A percentile compares a stretch with the other conserved stretches of the same genome.
These are phyloP conservation scores for Yamadazyma kitorensis DNA, from an alignment of 805 yeast species.

Conservation along the genomic window DNA sequence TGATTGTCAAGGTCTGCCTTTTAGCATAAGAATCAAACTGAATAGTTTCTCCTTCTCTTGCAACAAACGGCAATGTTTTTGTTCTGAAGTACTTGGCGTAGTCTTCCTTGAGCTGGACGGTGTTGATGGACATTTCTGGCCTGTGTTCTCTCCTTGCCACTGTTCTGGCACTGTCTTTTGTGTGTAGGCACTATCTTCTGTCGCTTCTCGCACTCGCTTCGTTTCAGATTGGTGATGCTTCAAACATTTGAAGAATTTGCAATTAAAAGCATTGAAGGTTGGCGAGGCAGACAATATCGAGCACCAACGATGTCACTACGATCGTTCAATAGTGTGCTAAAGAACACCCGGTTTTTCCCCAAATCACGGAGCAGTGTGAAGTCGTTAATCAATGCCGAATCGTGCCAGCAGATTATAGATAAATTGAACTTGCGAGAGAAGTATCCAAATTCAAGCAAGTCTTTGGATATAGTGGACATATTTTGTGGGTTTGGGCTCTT, in stretches of 20 bases:
- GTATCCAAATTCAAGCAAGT: slow-evolving; percentile 31
- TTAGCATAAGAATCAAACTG: slow-evolving; percentile 12
- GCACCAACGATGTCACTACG: slow-evolving; percentile 3
- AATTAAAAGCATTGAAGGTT: no score
- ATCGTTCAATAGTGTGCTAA: slow-evolving; percentile 27
- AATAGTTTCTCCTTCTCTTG: slow-evolving; percentile 18
- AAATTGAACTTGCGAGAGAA: slow-evolving; percentile 40
- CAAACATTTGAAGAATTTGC: no score
- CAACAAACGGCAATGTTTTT: slow-evolving; percentile 16
- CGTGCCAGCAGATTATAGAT: slow-evolving; percentile 42
- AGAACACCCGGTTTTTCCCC: slow-evolving; percentile 13
- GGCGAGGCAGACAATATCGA: no score
- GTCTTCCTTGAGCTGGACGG: slow-evolving; percentile 16
- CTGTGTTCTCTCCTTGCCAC: neutral
- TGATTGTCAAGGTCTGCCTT: slow-evolving; percentile 30
- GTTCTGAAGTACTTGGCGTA: slow-evolving; percentile 8
- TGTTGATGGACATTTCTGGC: slow-evolving; percentile 27
- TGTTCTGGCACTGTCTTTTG: no score
- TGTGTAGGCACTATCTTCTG: no score
- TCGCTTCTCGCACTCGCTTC: no score
- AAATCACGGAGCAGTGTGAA: slow-evolving; percentile 3
- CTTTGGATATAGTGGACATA: slow-evolving; percentile 54
- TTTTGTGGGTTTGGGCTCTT: slow-evolving; percentile 61
- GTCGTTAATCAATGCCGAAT: slow-evolving; percentile 15
- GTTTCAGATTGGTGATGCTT: no score